phyloP scores from a whole-genome alignment of 371 early-diverging fungal genomes.

The Entomophthora muscae region DNA sequence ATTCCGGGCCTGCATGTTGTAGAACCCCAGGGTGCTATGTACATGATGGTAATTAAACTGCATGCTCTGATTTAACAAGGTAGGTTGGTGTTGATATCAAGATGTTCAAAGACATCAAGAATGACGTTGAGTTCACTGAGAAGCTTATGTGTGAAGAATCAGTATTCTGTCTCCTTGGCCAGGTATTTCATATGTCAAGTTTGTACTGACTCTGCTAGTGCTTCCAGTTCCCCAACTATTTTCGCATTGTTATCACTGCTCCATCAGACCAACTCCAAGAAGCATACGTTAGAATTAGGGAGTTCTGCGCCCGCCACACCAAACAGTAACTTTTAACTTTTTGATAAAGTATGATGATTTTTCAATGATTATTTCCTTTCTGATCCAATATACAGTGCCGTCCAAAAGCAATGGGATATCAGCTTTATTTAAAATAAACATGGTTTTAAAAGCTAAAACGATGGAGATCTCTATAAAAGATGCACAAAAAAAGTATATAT shows the following conservation, averaged over 20 bases:
- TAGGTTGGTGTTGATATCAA: conserved; percentile 36
- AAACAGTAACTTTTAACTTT: too few relatives aligned
- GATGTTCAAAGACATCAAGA: conserved; percentile 50
- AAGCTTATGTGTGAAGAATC: conserved; percentile 68
- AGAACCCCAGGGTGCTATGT: conserved; percentile 85
- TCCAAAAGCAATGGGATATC: too few relatives aligned
- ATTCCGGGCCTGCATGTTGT: conserved; percentile 62
- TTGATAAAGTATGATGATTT: too few relatives aligned
- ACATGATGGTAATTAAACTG: conserved; percentile 46
- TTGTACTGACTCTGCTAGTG: conserved; percentile 22
- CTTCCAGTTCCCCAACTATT: conserved; percentile 62
- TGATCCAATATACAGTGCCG: too few relatives aligned
- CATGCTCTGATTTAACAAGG: not conserved
- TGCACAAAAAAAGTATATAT: too few relatives aligned
- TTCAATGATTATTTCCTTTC: too few relatives aligned
- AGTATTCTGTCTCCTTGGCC: conserved; percentile 71
- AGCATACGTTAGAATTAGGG: conserved; percentile 57
- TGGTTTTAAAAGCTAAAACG: too few relatives aligned
- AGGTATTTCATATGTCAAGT: conserved; percentile 23
- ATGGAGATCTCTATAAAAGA: too few relatives aligned
- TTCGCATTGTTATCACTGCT: conserved; percentile 68
- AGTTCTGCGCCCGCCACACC: conserved; percentile 60
- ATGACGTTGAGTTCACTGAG: conserved; percentile 66
- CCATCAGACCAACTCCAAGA: conserved; percentile 46
- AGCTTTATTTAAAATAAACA: too few relatives aligned